phyloP scores from a whole-genome alignment of 306 rosid genomes.

The Acacia melanoxylon region DNA sequence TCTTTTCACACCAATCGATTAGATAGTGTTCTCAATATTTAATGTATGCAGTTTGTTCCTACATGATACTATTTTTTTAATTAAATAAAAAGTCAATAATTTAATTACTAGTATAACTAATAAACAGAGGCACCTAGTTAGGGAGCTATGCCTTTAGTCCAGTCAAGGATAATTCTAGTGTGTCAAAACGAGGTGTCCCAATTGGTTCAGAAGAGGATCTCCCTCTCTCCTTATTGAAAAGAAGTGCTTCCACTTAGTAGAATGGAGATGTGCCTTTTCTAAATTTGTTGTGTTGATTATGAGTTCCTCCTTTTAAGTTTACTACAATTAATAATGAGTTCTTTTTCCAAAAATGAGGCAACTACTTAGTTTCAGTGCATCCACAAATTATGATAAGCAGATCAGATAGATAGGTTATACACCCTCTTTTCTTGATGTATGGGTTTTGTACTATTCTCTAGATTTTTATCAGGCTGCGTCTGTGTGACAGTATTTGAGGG shows the following conservation, averaged over 20 bases:
- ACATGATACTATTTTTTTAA: neutral
- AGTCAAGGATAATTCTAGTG: neutral
- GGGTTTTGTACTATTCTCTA: too few relatives aligned
- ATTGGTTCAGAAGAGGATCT: neutral
- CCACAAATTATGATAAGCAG: neutral
- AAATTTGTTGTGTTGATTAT: neutral
- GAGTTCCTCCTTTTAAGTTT: neutral
- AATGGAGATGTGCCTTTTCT: neutral
- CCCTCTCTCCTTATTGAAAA: neutral
- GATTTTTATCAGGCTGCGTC: constrained; percentile 6
- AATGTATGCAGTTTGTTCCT: neutral
- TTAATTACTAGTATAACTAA: neutral
- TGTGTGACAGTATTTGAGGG: neutral
- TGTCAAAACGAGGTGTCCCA: neutral
- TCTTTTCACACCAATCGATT: neutral
- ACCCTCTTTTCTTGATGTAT: constrained; percentile 13
- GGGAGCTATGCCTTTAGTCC: neutral
- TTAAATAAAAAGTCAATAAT: neutral
- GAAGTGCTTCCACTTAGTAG: neutral
- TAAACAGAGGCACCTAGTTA: neutral
- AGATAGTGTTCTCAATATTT: neutral
- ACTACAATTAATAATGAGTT: neutral
- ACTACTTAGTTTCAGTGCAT: neutral
- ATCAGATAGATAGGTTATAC: neutral
- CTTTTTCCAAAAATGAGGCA: neutral